Evolutionary conservation across 2,329 filamentous ascomycete genomes (phyloP).

Genomic region (Teratosphaeria viscida): DNA sequence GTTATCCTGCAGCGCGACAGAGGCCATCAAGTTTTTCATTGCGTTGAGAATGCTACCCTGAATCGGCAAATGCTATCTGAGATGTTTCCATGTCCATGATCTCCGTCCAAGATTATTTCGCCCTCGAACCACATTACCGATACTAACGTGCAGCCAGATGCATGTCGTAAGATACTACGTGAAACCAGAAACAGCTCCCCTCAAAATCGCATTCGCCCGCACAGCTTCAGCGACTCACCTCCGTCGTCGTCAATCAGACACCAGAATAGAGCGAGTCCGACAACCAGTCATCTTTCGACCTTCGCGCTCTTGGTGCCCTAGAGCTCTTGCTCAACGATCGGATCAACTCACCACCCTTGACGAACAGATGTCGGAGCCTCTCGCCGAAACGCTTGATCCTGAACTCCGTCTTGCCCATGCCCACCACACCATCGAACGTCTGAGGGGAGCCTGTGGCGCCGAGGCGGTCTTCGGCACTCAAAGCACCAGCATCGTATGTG

Average conservation of each 20-base stretch:
- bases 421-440: conserved; percentile 21
- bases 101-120: not conserved
- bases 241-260: conserved; percentile 4
- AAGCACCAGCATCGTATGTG: conserved; percentile 21
- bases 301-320: not conserved
- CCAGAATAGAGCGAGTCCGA: conserved; percentile 12
- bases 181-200: not conserved
- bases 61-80: not conserved
- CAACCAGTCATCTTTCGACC: conserved; percentile 16
- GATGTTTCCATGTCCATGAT: not conserved
- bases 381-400: conserved; percentile 30
- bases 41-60: not conserved
- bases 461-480: conserved; percentile 11
- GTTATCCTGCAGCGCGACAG: not conserved
- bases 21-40: not conserved
- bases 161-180: not conserved
- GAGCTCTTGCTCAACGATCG: conserved; percentile 16
- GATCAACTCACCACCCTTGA: conserved; percentile 25
- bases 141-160: not conserved
- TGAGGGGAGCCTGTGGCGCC: conserved; percentile 13
- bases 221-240: not conserved
- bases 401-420: conserved; percentile 32
- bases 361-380: conserved; percentile 27
- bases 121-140: not conserved
- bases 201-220: not conserved